These are phyloP conservation scores for Lipomyces yamanashiensis DNA, from an alignment of 805 yeast species.

Conservation along the genomic window DNA sequence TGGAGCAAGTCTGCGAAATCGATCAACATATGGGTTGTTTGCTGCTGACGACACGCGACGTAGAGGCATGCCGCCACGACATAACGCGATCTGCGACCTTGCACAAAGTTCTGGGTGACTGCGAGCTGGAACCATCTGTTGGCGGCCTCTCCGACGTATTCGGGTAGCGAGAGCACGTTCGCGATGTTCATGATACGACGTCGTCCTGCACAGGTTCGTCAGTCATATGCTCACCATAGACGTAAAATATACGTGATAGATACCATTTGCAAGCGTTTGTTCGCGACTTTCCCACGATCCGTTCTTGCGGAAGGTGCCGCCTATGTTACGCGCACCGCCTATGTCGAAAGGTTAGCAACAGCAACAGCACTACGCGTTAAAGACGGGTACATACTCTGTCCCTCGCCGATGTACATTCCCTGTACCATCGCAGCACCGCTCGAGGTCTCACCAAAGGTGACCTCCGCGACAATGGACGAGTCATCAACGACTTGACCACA, in stretches of 20 bases:
- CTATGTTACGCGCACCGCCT: constrained; percentile 37
- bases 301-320: constrained; percentile 53
- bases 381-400: constrained; percentile 54
- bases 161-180: constrained; percentile 76
- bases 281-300: constrained; percentile 72
- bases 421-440: constrained; percentile 95
- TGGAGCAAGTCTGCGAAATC: constrained; percentile 91
- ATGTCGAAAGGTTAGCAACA: neutral
- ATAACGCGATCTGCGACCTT: constrained; percentile 95
- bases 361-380: neutral
- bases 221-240: neutral
- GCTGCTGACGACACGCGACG: constrained; percentile 88
- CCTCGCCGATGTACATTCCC: constrained; percentile 90
- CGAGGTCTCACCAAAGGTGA: constrained; percentile 88
- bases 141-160: constrained; percentile 83
- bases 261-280: constrained; percentile 79
- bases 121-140: constrained; percentile 89
- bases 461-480: constrained; percentile 93
- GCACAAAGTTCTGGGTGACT: constrained; percentile 84
- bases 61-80: constrained; percentile 94
- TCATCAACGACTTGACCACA: constrained; percentile 93
- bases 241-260: neutral
- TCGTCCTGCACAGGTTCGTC: constrained; percentile 48
- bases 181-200: constrained; percentile 81
- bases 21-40: constrained; percentile 92